Evolutionary conservation across 768 basidiomycete species (phyloP).

Genomic region (Panellus pusillus): DNA sequence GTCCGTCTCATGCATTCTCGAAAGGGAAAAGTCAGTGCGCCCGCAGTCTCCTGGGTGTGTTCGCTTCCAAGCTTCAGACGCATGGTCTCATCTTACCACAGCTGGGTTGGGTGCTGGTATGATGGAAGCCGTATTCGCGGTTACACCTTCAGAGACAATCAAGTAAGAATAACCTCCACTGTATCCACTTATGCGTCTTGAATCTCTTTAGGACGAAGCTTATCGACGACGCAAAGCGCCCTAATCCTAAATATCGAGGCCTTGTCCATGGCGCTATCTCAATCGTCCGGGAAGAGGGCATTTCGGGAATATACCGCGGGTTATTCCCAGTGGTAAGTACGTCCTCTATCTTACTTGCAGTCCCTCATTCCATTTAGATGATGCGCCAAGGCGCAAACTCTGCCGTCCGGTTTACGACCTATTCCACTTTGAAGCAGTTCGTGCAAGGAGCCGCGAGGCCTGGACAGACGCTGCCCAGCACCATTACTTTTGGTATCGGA

Average conservation of each 20-base stretch:
- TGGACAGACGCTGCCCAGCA: constrained; percentile 80
- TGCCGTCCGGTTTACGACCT: constrained; percentile 93
- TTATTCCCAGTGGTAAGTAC: constrained; percentile 86
- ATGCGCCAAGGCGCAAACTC: constrained; percentile 98
- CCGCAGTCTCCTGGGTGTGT: constrained; percentile 73
- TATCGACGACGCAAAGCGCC: constrained; percentile 89
- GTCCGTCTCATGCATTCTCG: constrained; percentile 2
- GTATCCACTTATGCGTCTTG: not conserved
- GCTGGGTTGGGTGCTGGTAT: constrained; percentile 87
- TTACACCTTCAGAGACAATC: constrained; percentile 97
- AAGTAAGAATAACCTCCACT: constrained; percentile 58
- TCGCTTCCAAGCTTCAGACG: not conserved
- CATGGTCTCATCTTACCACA: constrained; percentile 23
- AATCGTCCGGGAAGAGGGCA: constrained; percentile 85
- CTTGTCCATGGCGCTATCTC: constrained; percentile 78
- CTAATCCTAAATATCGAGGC: constrained; percentile 83
- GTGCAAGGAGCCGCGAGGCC: constrained; percentile 83
- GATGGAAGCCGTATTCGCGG: constrained; percentile 90
- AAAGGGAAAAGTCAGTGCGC: constrained; percentile 89
- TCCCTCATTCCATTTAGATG: constrained; percentile 53
- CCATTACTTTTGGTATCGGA: constrained; percentile 93
- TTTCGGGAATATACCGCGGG: constrained; percentile 84
- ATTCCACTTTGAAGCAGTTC: constrained; percentile 90
- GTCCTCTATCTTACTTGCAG: not conserved
- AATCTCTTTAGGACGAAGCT: constrained; percentile 77